phyloP scores from a whole-genome alignment of 768 basidiomycete species.

The Pleurotus platypus region DNA sequence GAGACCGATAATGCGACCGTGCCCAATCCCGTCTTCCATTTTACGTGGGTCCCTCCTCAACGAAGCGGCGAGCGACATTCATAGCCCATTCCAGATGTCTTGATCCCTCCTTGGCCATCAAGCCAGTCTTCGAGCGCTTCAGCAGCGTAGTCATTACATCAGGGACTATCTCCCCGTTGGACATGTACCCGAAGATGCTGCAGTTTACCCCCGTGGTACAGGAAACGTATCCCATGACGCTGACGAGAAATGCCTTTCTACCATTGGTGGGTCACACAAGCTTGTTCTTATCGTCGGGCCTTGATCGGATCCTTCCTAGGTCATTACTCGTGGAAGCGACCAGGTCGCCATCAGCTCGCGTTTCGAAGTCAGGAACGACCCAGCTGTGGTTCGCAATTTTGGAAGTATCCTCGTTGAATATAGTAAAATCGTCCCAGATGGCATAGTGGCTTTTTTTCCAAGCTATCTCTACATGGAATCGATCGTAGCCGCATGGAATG shows the following conservation, averaged over 20 bases:
- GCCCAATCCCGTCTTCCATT: conserved; percentile 97
- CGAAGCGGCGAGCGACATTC: too few relatives aligned
- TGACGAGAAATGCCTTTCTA: conserved; percentile 93
- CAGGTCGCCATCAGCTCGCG: conserved; percentile 98
- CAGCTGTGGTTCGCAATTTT: conserved; percentile 97
- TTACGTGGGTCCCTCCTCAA: conserved; percentile 57
- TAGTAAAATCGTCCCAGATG: conserved; percentile 96
- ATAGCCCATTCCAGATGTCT: conserved; percentile 62
- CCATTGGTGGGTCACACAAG: conserved; percentile 63
- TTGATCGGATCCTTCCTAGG: conserved; percentile 40
- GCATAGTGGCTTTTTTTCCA: conserved; percentile 98
- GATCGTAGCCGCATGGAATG: conserved; percentile 99
- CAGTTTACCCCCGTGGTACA: conserved; percentile 96
- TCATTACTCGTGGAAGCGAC: conserved; percentile 96
- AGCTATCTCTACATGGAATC: conserved; percentile 99
- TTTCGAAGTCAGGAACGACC: conserved; percentile 98
- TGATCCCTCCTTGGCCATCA: conserved; percentile 95
- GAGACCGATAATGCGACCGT: conserved; percentile 99
- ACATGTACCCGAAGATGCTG: conserved; percentile 99
- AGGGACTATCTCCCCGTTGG: conserved; percentile 95
- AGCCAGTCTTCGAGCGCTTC: conserved; percentile 97
- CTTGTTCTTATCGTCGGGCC: conserved; percentile 1
- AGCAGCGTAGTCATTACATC: conserved; percentile 98
- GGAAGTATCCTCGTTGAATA: conserved; percentile 98
- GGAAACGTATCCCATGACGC: conserved; percentile 97